A percentile compares a stretch with the other conserved stretches of the same genome.
These are phyloP conservation scores for Vaccinium myrtillus DNA, from an alignment of 148 eudicot species.

Conservation along the genomic window DNA sequence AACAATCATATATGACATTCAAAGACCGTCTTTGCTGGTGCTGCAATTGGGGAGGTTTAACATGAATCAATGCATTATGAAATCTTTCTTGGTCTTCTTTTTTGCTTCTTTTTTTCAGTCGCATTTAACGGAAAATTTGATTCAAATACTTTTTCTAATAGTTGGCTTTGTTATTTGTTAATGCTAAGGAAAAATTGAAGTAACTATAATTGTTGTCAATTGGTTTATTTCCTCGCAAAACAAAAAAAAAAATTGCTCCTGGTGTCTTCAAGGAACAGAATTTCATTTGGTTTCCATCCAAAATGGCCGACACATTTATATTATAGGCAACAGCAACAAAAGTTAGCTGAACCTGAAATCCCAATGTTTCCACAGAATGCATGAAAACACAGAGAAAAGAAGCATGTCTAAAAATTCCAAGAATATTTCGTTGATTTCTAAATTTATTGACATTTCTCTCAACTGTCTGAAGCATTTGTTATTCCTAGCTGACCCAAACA, in stretches of 20 bases:
- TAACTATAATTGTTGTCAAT: neutral
- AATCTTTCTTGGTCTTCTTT: neutral
- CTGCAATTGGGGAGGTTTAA: neutral
- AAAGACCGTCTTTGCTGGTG: neutral
- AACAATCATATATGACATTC: neutral
- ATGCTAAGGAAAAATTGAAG: neutral
- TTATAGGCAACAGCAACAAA: too few species aligned
- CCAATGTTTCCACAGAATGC: neutral
- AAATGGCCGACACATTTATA: neutral
- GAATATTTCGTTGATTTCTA: neutral
- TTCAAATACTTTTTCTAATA: neutral
- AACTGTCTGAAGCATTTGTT: neutral
- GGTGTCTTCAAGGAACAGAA: neutral
- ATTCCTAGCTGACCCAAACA: neutral
- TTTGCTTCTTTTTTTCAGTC: neutral
- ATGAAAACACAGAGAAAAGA: neutral
- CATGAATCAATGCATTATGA: neutral
- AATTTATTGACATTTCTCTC: neutral
- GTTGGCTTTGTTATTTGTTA: neutral
- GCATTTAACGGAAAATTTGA: neutral
- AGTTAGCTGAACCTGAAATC: neutral
- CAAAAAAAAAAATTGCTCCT: neutral
- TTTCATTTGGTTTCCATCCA: neutral
- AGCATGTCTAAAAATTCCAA: neutral
- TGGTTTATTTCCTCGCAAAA: neutral